These are phyloP conservation scores for Lactarius akahatsu DNA, from an alignment of 768 basidiomycete genomes.

Conservation along the genomic window DNA sequence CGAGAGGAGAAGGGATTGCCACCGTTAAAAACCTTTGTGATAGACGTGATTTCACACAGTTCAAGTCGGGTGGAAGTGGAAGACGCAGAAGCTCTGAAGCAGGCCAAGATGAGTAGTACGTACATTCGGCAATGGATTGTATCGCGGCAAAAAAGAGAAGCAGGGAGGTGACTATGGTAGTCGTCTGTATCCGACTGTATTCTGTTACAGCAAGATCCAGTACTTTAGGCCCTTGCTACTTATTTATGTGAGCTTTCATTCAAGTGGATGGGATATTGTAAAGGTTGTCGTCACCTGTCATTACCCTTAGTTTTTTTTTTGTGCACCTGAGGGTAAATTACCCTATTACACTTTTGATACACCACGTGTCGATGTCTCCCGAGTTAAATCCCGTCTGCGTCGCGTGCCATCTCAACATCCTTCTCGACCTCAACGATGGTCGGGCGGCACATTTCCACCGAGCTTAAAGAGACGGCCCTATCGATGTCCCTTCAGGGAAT, in stretches of 20 bases:
- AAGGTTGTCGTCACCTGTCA: no score
- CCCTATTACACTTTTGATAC: no score
- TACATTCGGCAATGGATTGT: constrained; percentile 89
- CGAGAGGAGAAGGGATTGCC: constrained; percentile 58
- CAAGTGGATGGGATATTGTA: no score
- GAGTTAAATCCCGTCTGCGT: no score
- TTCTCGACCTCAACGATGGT: background rate
- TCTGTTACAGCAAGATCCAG: background rate
- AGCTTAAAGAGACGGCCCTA: background rate
- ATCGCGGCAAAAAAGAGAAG: constrained; percentile 12
- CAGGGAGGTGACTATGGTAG: background rate
- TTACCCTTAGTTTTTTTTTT: no score
- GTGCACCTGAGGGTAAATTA: no score
- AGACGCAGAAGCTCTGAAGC: constrained; percentile 67
- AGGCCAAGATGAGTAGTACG: constrained; percentile 92
- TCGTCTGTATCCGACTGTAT: background rate
- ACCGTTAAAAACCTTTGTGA: constrained; percentile 65
- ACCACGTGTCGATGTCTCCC: no score
- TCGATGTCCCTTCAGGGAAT: background rate
- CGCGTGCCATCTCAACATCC: background rate
- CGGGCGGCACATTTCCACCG: background rate
- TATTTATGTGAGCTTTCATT: no score
- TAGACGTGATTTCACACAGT: constrained; percentile 84
- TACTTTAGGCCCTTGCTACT: no score
- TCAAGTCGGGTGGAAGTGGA: constrained; percentile 57